Evolutionary conservation across 371 early-diverging fungal genomes (phyloP).

Genomic region (Scutellospora calospora): DNA sequence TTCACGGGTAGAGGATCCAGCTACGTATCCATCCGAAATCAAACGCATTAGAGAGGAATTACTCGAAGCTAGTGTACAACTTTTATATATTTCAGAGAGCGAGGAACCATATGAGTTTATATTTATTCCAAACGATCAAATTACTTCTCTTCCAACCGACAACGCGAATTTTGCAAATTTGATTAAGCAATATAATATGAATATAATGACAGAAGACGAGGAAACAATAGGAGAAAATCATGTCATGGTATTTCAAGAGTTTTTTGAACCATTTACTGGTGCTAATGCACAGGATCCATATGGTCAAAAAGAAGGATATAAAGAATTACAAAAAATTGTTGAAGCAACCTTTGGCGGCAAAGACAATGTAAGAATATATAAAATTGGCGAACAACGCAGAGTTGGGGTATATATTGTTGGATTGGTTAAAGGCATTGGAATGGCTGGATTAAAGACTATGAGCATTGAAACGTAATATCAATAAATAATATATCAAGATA

Average conservation of each 20-base stretch:
- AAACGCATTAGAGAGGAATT: not conserved
- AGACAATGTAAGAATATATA: slow-evolving; percentile 30
- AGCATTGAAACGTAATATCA: slow-evolving; percentile 43
- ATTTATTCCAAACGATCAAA: slow-evolving; percentile 16
- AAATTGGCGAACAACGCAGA: not conserved
- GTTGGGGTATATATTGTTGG: slow-evolving; percentile 33
- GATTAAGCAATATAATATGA: not conserved
- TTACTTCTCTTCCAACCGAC: not conserved
- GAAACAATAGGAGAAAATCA: not conserved
- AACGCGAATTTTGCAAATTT: not conserved
- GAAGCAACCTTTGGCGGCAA: slow-evolving; percentile 21
- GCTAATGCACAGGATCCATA: not conserved
- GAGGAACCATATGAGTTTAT: slow-evolving; percentile 40
- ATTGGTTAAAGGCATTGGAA: slow-evolving; percentile 17
- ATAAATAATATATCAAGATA: no score
- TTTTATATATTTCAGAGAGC: slow-evolving; percentile 14
- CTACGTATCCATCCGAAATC: slow-evolving; percentile 9
- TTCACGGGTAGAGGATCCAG: not conserved
- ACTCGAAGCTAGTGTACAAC: not conserved
- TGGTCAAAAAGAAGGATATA: slow-evolving; percentile 25
- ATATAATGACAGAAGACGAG: not conserved
- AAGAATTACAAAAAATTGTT: slow-evolving; percentile 29
- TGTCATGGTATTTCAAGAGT: slow-evolving; percentile 13
- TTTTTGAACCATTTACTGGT: slow-evolving; percentile 19
- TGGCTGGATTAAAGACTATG: slow-evolving; percentile 16